Evolutionary conservation across 768 basidiomycete genomes (phyloP).

Genomic region (Agaricus sinodeliciosus): DNA sequence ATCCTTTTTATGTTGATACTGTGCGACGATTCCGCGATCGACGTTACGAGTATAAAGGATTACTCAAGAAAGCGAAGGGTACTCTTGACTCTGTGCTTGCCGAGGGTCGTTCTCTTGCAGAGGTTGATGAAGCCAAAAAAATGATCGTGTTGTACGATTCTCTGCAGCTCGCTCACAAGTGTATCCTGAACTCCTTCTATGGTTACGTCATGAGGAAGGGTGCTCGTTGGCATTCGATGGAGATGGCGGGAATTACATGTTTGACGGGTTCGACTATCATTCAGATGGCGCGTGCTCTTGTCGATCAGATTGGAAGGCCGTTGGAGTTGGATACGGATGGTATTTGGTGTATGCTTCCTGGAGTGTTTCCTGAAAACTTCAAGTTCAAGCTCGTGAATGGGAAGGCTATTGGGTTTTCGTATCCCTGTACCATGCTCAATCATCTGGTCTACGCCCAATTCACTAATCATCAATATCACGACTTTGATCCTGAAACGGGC

Average conservation of each 20-base stretch:
- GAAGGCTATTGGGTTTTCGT: slow-evolving; percentile 85
- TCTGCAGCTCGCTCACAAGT: slow-evolving; percentile 97
- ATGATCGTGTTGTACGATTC: slow-evolving; percentile 99
- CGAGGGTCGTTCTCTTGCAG: slow-evolving; percentile 71
- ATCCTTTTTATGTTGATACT: slow-evolving; percentile 98
- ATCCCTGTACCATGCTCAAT: slow-evolving; percentile 99
- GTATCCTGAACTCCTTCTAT: slow-evolving; percentile 99
- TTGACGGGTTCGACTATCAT: slow-evolving; percentile 97
- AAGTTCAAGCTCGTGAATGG: slow-evolving; percentile 86
- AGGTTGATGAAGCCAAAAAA: slow-evolving; percentile 96
- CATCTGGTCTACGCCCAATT: slow-evolving; percentile 94
- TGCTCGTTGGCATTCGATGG: slow-evolving; percentile 99
- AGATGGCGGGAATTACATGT: slow-evolving; percentile 99
- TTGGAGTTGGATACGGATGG: slow-evolving; percentile 98
- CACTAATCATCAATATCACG: slow-evolving; percentile 97
- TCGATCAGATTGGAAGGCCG: slow-evolving; percentile 96
- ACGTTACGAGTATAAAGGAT: slow-evolving; percentile 97
- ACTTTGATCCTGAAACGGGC: slow-evolving; percentile 78
- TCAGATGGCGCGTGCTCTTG: slow-evolving; percentile 95
- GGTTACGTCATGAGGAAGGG: slow-evolving; percentile 99
- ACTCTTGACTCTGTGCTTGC: slow-evolving; percentile 71
- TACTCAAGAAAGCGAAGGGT: slow-evolving; percentile 99
- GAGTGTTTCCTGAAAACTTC: slow-evolving; percentile 97
- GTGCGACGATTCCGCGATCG: slow-evolving; percentile 96
- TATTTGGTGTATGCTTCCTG: slow-evolving; percentile 99